phyloP scores from a whole-genome alignment of 495 filamentous ascomycete genomes.

The Podospora comata region DNA sequence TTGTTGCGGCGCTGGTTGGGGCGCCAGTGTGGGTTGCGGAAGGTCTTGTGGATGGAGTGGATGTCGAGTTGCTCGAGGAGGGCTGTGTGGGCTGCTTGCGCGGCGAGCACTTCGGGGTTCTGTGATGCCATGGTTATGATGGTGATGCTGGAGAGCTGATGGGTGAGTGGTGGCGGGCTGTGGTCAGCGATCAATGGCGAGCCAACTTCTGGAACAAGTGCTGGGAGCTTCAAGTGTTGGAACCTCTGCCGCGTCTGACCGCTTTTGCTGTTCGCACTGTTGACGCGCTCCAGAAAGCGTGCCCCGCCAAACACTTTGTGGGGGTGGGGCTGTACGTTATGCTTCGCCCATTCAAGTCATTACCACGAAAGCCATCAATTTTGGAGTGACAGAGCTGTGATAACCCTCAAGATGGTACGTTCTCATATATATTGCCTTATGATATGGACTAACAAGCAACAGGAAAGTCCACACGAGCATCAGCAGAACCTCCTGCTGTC shows the following conservation, averaged over 20 bases:
- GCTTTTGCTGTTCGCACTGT: slow-evolving; percentile 24
- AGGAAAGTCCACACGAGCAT: slow-evolving; percentile 97
- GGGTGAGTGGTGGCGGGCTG: background rate
- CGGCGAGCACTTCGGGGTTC: slow-evolving; percentile 36
- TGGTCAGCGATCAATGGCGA: background rate
- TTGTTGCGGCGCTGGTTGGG: slow-evolving; percentile 94
- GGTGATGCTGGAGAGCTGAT: background rate
- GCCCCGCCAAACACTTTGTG: slow-evolving; percentile 7
- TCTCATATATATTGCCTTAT: background rate
- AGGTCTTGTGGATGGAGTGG: slow-evolving; percentile 72
- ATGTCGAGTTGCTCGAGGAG: slow-evolving; percentile 88
- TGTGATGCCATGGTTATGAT: slow-evolving; percentile 23
- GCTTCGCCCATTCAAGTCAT: background rate
- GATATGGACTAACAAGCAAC: background rate
- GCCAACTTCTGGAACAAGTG: background rate
- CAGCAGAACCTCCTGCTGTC: slow-evolving; percentile 91
- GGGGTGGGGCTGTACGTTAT: slow-evolving; percentile 8
- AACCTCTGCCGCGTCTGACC: slow-evolving; percentile 27
- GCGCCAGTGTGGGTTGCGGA: slow-evolving; percentile 85
- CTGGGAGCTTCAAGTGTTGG: slow-evolving; percentile 7
- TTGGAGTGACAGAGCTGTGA: background rate
- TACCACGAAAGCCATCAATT: background rate
- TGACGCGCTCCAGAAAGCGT: background rate
- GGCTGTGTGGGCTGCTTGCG: slow-evolving; percentile 49
- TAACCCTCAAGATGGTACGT: slow-evolving; percentile 8